A percentile compares a stretch with the other conserved stretches of the same genome.
phyloP scores from a whole-genome alignment of 2,329 filamentous ascomycete genomes.

The Rutstroemia sp. region DNA sequence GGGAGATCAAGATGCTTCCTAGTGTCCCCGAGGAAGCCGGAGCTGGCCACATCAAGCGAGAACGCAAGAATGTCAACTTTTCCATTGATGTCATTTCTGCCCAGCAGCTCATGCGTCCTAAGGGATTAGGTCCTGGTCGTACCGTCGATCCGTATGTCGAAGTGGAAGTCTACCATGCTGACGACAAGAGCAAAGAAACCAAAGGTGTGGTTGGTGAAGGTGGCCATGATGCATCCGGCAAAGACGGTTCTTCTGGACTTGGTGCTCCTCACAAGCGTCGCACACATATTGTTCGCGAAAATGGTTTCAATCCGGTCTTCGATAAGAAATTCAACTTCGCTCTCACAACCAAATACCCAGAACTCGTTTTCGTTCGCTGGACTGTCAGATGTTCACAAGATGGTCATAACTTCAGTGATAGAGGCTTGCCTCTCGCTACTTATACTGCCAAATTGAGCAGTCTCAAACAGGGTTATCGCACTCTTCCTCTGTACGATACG shows the following conservation, averaged over 20 bases:
- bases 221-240: constrained; percentile 56
- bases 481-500: constrained; percentile 79
- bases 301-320: constrained; percentile 91
- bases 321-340: constrained; percentile 72
- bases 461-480: constrained; percentile 86
- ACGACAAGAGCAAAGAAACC: constrained; percentile 85
- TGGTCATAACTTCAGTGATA: constrained; percentile 60
- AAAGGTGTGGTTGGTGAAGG: constrained; percentile 62
- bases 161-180: constrained; percentile 88
- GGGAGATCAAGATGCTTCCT: constrained; percentile 57
- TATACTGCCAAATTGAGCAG: constrained; percentile 90
- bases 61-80: constrained; percentile 78
- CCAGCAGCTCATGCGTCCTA: constrained; percentile 83
- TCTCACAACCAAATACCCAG: constrained; percentile 88
- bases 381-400: constrained; percentile 82
- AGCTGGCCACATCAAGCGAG: constrained; percentile 54
- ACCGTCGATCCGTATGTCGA: constrained; percentile 90
- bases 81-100: constrained; percentile 86
- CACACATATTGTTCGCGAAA: constrained; percentile 74
- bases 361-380: constrained; percentile 89
- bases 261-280: constrained; percentile 69
- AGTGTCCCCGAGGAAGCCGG: constrained; percentile 43
- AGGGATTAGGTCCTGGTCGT: constrained; percentile 61
- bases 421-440: constrained; percentile 63
- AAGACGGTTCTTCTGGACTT: constrained; percentile 58